Percentiles rank a stretch among this genome's conserved stretches.
These are phyloP conservation scores for Allium sativum DNA, from an alignment of 106 monocot species.

Conservation along the genomic window DNA sequence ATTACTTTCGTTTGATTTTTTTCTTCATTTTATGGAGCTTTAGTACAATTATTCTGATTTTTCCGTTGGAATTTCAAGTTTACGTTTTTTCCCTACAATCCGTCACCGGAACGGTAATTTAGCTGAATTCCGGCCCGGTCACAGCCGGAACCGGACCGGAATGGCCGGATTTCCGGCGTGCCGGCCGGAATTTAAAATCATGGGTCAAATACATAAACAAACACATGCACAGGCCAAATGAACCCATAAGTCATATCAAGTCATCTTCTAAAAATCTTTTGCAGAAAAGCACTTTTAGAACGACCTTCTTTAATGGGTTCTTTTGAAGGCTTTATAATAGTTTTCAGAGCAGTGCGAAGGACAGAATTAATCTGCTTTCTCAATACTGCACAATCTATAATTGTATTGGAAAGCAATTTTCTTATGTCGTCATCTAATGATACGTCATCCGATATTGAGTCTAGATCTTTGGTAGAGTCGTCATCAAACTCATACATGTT, in stretches of 20 bases:
- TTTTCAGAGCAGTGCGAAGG: slow-evolving; percentile 20
- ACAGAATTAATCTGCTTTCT: slow-evolving; percentile 25
- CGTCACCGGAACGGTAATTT: too few species aligned
- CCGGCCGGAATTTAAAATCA: too few species aligned
- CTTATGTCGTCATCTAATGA: slow-evolving; percentile 11
- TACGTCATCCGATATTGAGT: slow-evolving; percentile 1
- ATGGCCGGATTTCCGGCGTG: too few species aligned
- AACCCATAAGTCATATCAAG: background rate
- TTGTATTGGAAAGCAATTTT: slow-evolving; percentile 20
- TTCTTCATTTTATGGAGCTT: too few species aligned
- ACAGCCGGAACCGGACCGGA: too few species aligned
- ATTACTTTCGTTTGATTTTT: too few species aligned
- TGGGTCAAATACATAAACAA: too few species aligned
- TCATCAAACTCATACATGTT: background rate
- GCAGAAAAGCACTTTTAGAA: slow-evolving; percentile 36
- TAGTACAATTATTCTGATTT: too few species aligned
- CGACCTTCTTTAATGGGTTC: slow-evolving; percentile 25
- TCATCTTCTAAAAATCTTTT: slow-evolving; percentile 20
- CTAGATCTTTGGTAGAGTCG: background rate
- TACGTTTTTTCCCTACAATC: too few species aligned
- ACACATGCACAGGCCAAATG: too few species aligned
- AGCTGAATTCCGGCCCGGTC: too few species aligned
- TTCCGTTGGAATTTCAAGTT: too few species aligned
- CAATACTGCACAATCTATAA: slow-evolving; percentile 23
- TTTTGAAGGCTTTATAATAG: slow-evolving; percentile 27